Base-by-base conservation (phyloP, 2,329 filamentous ascomycete species). In the Colletotrichum filicis region DNA sequence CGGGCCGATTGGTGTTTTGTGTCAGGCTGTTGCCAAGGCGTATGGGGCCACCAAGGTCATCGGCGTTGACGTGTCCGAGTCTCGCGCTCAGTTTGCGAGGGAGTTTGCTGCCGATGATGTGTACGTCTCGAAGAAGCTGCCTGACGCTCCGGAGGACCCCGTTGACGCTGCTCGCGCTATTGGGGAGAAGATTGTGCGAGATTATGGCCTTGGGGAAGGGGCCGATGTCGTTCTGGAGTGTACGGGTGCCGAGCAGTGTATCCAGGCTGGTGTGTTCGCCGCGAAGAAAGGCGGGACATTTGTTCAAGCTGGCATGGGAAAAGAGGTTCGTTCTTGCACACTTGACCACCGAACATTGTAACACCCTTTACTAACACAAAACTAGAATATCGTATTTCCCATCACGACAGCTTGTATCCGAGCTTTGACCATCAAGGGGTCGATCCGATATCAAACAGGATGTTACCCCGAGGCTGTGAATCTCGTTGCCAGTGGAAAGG, bases 351-450 rank as follows among this genome's bases (percentile, higher is more conserved):
- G 4, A 19, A 30, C 14, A 22, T 28, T 9, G 19, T 16, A 32
- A 11, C 14, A 0, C 4, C n/a, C 11, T 24, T 30, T 26, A 14
- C 68, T 68, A n/a, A 62, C 35, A 35, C 24, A 19, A 19, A 2
- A 16, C 5, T 9, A 71, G 80, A 87, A 86, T 60, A 83, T 89
- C 14, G 77, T 83, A 0, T 86, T 95, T 1, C 93, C 93, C 2
- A 85, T 95, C 57, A 93, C 91, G 6, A 91, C 92, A 3, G 93
- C 93, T 4, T 92, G 93, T 49, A 85, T 94, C 37, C 89, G 92
- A 42, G 93, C 95, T 82, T 90, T 95, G 58, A 93, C 95, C 79
- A 91, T 95, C 37, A 83, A 94, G 30, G 93, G 93, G 49, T 91
- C 94, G 30, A 49, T 95, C 83, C 88, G 93, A 60, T 95, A 95